Percentiles rank a stretch among this genome's conserved stretches.
Evolutionary conservation across 257 asterid species (phyloP).

Genomic region (Knoxia roxburghii): DNA sequence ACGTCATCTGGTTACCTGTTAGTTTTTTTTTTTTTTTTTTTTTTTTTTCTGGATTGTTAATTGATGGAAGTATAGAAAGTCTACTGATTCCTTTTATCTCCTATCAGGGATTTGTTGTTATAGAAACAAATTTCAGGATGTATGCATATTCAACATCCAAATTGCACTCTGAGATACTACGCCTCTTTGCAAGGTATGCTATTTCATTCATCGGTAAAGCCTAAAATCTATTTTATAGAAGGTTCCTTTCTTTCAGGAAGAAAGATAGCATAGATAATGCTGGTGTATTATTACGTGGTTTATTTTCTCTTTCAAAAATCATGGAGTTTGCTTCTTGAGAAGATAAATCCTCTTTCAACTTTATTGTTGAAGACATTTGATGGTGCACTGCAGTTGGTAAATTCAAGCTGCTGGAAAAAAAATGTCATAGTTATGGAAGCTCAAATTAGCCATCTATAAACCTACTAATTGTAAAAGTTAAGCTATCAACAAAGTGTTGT

Average conservation of each 20-base stretch:
- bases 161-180: constrained; percentile 85
- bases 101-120: constrained; percentile 84
- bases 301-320: not conserved
- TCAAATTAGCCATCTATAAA: not conserved
- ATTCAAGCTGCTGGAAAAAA: not conserved
- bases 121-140: constrained; percentile 91
- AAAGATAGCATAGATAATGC: not conserved
- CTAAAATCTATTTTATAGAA: not conserved
- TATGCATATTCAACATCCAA: constrained; percentile 93
- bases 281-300: not conserved
- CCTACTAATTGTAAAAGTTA: not conserved
- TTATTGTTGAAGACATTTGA: not conserved
- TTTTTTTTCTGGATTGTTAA: not conserved
- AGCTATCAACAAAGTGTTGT: too few species aligned
- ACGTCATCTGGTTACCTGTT: not conserved
- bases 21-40: not conserved
- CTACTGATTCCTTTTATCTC: constrained; percentile 9
- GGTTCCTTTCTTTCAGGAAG: constrained; percentile 10
- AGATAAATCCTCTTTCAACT: not conserved
- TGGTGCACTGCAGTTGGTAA: constrained; percentile 1
- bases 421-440: not conserved
- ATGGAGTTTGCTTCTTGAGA: not conserved
- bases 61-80: not conserved
- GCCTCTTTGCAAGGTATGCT: constrained; percentile 81
- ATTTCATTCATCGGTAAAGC: constrained; percentile 12